A percentile compares a stretch with the other conserved stretches of the same genome.
phyloP scores from a whole-genome alignment of 2,329 filamentous ascomycete genomes.

The Colletotrichum sp. region DNA sequence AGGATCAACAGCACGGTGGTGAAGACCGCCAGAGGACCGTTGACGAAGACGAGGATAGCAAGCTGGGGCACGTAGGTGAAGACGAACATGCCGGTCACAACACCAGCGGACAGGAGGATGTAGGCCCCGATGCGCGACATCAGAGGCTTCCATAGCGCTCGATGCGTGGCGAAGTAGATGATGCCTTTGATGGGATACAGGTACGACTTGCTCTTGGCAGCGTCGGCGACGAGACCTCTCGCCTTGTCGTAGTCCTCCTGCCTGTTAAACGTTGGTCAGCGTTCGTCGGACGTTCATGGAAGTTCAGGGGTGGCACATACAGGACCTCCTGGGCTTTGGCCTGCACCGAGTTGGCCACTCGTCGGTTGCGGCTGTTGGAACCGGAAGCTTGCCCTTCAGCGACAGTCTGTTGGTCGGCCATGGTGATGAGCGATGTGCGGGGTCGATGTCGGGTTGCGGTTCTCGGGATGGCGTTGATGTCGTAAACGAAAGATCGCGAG shows the following conservation, averaged over 20 bases:
- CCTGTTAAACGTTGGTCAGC: constrained; percentile 36
- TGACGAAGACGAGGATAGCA: constrained; percentile 81
- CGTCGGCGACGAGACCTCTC: constrained; percentile 67
- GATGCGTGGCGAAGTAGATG: constrained; percentile 62
- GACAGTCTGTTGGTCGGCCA: constrained; percentile 12
- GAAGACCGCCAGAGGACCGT: constrained; percentile 80
- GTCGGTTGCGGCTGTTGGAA: constrained; percentile 16
- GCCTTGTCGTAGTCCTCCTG: constrained; percentile 76
- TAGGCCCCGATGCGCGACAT: constrained; percentile 62
- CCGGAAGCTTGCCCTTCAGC: neutral
- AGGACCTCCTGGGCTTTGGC: constrained; percentile 55
- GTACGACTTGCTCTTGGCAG: constrained; percentile 71
- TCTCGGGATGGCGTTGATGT: neutral
- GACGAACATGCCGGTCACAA: constrained; percentile 83
- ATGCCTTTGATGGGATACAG: constrained; percentile 83
- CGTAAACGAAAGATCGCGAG: neutral
- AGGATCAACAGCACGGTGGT: constrained; percentile 73
- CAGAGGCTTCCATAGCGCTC: constrained; percentile 64
- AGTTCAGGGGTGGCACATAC: constrained; percentile 34
- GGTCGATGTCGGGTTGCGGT: neutral
- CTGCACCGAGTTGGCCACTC: constrained; percentile 42
- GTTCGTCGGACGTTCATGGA: neutral
- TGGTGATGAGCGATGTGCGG: neutral
- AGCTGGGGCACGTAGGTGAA: constrained; percentile 88
- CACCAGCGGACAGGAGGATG: constrained; percentile 71